phyloP scores from a whole-genome alignment of 441 rosid species.

The Brassica balearica region DNA sequence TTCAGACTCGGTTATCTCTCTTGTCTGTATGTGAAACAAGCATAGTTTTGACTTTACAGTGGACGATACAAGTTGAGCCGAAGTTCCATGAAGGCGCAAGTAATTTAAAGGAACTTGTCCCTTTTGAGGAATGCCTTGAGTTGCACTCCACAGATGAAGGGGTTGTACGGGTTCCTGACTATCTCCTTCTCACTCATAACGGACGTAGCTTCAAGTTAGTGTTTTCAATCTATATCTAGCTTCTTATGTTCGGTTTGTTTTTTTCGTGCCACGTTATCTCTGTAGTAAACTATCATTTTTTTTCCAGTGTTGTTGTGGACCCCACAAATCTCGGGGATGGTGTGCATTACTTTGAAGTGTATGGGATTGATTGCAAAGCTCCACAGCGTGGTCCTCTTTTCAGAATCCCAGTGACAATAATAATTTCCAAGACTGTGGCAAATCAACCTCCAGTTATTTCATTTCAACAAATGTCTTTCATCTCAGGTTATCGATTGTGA shows the following conservation, averaged over 20 bases:
- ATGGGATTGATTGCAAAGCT: slow-evolving; percentile 94
- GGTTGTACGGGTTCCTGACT: slow-evolving; percentile 85
- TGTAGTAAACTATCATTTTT: slow-evolving; percentile 31
- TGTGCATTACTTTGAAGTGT: slow-evolving; percentile 90
- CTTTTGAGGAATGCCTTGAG: slow-evolving; percentile 93
- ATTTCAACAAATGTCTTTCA: slow-evolving; percentile 78
- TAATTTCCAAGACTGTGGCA: slow-evolving; percentile 73
- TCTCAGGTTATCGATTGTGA: slow-evolving; percentile 67
- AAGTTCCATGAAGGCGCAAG: slow-evolving; percentile 96
- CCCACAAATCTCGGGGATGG: slow-evolving; percentile 86
- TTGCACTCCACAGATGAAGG: slow-evolving; percentile 72
- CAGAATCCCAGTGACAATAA: slow-evolving; percentile 86
- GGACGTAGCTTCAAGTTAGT: slow-evolving; percentile 99
- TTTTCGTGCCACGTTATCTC: neutral
- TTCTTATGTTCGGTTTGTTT: neutral
- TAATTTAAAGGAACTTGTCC: slow-evolving; percentile 90
- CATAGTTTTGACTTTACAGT: slow-evolving; percentile 59
- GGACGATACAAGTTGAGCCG: slow-evolving; percentile 92
- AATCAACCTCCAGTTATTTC: slow-evolving; percentile 77
- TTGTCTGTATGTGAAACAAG: slow-evolving; percentile 33
- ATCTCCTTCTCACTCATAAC: slow-evolving; percentile 87
- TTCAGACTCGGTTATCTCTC: slow-evolving; percentile 17
- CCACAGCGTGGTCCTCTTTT: slow-evolving; percentile 96
- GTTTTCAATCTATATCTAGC: slow-evolving; percentile 38
- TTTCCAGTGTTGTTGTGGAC: slow-evolving; percentile 89